A percentile compares a stretch with the other conserved stretches of the same genome.
phyloP scores from a whole-genome alignment of 768 basidiomycete genomes.

The Boletales sp. region DNA sequence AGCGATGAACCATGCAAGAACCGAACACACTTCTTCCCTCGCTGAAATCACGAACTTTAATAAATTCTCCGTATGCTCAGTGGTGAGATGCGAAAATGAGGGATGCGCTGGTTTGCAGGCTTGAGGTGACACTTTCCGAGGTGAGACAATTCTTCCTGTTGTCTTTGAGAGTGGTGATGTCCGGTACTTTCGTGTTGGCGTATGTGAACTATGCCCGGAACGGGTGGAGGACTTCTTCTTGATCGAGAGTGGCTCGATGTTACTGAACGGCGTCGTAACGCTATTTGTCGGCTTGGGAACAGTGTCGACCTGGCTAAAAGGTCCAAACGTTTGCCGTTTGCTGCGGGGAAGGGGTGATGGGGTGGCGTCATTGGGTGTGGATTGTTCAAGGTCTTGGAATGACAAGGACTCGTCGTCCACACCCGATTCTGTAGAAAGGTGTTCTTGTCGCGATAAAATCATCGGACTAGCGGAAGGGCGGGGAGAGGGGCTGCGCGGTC shows the following conservation, averaged over 20 bases:
- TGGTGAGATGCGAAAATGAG: constrained; percentile 22
- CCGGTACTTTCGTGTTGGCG: constrained; percentile 37
- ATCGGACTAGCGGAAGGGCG: constrained; percentile 49
- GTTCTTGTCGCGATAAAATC: constrained; percentile 19
- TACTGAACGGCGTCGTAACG: constrained; percentile 35
- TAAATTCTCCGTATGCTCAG: constrained; percentile 44
- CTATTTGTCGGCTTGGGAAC: constrained; percentile 45
- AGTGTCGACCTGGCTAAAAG: constrained; percentile 47
- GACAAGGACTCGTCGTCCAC: constrained; percentile 36
- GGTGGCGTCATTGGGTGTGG: constrained; percentile 28
- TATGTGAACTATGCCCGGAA: constrained; percentile 35
- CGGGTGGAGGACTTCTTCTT: constrained; percentile 78
- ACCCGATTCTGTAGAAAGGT: constrained; percentile 47
- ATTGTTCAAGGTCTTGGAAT: constrained; percentile 24
- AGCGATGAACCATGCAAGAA: neutral
- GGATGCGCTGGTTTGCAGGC: constrained; percentile 33
- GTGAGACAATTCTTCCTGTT: constrained; percentile 42
- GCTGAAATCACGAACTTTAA: constrained; percentile 50
- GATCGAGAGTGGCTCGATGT: constrained; percentile 76
- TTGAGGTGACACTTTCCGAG: constrained; percentile 55
- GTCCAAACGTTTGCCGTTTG: constrained; percentile 64
- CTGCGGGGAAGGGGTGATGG: constrained; percentile 64
- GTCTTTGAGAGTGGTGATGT: constrained; percentile 52
- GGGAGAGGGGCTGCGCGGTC: constrained; percentile 76
- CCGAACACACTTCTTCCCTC: constrained; percentile 55